Conservation (phyloP, 345 rosid genomes). For the Alliaria petiolata region DNA sequence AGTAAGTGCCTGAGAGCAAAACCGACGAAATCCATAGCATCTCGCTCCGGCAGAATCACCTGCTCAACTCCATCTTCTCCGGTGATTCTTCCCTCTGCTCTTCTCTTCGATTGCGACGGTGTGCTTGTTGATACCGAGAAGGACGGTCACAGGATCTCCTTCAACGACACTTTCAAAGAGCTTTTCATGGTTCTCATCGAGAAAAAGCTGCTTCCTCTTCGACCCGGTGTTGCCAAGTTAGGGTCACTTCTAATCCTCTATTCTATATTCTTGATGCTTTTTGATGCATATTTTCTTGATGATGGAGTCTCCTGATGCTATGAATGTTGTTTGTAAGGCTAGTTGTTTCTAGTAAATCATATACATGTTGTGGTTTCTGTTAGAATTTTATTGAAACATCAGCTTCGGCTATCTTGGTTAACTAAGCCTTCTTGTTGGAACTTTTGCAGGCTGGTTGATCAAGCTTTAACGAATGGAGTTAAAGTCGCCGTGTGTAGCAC, state of each 20-base stretch:
- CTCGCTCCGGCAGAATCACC: conserved; percentile 25
- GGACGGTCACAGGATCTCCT: too few relatives aligned
- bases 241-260: conserved; percentile 20
- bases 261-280: not conserved
- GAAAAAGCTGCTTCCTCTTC: conserved; percentile 81
- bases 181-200: too few relatives aligned
- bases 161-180: too few relatives aligned
- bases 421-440: not conserved
- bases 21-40: conserved; percentile 2
- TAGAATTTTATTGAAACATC: not conserved
- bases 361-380: not conserved
- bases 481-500: too few relatives aligned
- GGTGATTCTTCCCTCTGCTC: conserved; percentile 65
- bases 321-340: not conserved
- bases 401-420: not conserved
- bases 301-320: not conserved
- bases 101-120: too few relatives aligned
- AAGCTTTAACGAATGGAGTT: too few relatives aligned
- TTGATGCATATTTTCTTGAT: not conserved
- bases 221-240: conserved; percentile 92
- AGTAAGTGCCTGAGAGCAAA: conserved; percentile 16
- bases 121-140: too few relatives aligned
- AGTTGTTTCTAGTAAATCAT: not conserved
- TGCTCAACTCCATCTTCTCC: conserved; percentile 53
- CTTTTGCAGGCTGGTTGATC: conserved; percentile 60